Conservation (phyloP, 495 filamentous ascomycete genomes). For the Halenospora varia region DNA sequence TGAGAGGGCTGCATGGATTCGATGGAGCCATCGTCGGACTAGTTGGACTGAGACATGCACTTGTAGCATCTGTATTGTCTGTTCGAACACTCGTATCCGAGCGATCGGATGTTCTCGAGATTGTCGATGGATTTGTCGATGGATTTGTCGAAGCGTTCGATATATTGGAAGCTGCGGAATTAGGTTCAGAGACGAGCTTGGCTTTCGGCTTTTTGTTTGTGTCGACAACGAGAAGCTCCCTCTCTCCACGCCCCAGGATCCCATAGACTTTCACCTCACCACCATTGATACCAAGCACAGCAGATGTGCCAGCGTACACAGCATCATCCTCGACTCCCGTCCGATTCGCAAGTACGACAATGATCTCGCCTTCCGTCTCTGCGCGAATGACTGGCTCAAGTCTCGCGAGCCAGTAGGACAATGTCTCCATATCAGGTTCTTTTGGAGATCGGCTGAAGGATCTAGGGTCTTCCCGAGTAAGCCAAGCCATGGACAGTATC, state of each 20-base stretch:
- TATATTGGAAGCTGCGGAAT: not conserved
- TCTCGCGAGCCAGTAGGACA: conserved; percentile 87
- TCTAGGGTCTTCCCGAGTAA: conserved; percentile 53
- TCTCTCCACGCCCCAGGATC: conserved; percentile 59
- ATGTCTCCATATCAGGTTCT: conserved; percentile 69
- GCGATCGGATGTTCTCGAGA: no score
- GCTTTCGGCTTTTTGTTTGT: conserved; percentile 30
- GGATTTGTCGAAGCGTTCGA: not conserved
- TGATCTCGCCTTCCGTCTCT: conserved; percentile 54
- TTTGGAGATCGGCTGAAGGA: conserved; percentile 35
- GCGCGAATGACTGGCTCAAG: conserved; percentile 67
- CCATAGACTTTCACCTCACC: conserved; percentile 67
- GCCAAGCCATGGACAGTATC: conserved; percentile 86
- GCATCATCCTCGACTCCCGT: conserved; percentile 63
- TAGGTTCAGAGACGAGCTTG: conserved; percentile 20
- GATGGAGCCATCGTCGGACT: not conserved
- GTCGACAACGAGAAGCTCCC: conserved; percentile 62
- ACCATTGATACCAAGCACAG: conserved; percentile 68
- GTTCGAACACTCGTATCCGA: not conserved
- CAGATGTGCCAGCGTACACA: conserved; percentile 81
- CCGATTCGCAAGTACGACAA: conserved; percentile 83
- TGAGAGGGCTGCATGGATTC: no score
- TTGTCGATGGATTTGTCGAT: not conserved
- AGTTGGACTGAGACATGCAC: not conserved
- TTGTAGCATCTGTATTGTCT: not conserved